Base-by-base conservation (phyloP, 164 flowering plant species). In the Stephania cephalantha region DNA sequence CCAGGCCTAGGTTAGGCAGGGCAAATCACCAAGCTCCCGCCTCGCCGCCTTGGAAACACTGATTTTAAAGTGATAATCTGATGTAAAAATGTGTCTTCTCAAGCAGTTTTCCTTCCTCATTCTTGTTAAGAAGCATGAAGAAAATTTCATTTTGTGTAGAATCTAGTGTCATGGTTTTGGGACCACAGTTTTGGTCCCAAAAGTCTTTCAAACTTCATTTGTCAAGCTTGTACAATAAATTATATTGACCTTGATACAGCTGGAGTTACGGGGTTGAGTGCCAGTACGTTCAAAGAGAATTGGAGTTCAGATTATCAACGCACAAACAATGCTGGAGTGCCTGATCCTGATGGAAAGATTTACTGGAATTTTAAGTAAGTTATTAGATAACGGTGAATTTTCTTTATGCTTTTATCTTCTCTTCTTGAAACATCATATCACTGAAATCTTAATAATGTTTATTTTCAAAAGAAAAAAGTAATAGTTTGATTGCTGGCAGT, bases 251-350 rank as follows among this genome's bases (percentile, higher is more conserved):
- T 81, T 83, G 69, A 35, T 70, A 66, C 88, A 96, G 99, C 73
- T 79, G 98, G 97, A 77, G 77, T 96, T 69, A 96, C 98, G 45
- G 99, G 99, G 75, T 83, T 96, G 87, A 91, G 98, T 78, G 80
- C 82, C 79, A 50, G 74, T 61, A 87, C 92, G 55, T 90, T 96
- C 46, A 88, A 82, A 81, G 89, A 96, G 6, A 96, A 96, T 71
- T 94, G 97, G 99, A 79, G 89, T 81, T 78, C 99, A 15, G 88
- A 81, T 67, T 95, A 93, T 85, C 95, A 95, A 79, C 84, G 71
- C 31, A 95, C 98, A 4, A 92, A 88, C 48, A 78, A 83, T 81
- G 97, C 94, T 78, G 98, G 98, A 73, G 87, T 95, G 73, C 98
- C 98, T 73, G 95, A 95, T 79, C 89, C 92, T 22, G 77, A 87